A percentile compares a stretch with the other conserved stretches of the same genome.
These are phyloP conservation scores for Phoenix dactylifera DNA, from an alignment of 176 grass and related monocot species.

Conservation along the genomic window DNA sequence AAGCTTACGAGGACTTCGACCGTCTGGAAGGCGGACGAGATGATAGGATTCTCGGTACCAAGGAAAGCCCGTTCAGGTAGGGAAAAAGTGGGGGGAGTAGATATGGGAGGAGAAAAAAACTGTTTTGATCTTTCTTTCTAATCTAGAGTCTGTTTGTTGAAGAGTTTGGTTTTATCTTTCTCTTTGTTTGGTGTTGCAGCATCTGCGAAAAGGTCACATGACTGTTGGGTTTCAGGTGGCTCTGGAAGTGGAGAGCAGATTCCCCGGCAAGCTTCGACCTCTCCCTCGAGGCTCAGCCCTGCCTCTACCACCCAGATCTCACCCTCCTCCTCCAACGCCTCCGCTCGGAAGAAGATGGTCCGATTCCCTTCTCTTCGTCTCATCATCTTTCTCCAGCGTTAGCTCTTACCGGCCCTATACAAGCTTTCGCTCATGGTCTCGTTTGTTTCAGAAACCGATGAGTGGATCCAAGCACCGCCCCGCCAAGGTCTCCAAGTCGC, in stretches of 20 bases:
- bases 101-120: too few relatives aligned
- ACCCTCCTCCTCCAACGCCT: slow-evolving; percentile 46
- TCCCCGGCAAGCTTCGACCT: slow-evolving; percentile 52
- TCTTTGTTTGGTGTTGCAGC: slow-evolving; percentile 28
- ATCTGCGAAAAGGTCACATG: slow-evolving; percentile 64
- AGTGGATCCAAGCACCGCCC: slow-evolving; percentile 27
- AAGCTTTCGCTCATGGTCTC: not conserved
- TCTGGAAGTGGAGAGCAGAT: slow-evolving; percentile 41
- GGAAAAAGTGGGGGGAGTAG: too few relatives aligned
- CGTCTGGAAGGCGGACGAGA: slow-evolving; percentile 72
- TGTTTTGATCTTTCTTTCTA: not conserved
- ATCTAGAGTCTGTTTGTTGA: too few relatives aligned
- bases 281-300: slow-evolving; percentile 21
- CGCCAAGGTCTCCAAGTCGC: slow-evolving; percentile 50
- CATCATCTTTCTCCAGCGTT: not conserved
- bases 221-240: slow-evolving; percentile 38
- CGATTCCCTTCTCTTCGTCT: not conserved
- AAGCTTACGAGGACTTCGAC: slow-evolving; percentile 22
- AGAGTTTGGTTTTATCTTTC: not conserved
- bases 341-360: slow-evolving; percentile 77
- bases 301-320: slow-evolving; percentile 57
- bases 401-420: not conserved
- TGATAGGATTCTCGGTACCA: slow-evolving; percentile 93
- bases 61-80: slow-evolving; percentile 88
- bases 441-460: slow-evolving; percentile 42